A percentile compares a stretch with the other conserved stretches of the same genome.
phyloP scores from a whole-genome alignment of 192 early-diverging fungal species.

The Chytriomyces hyalinus region DNA sequence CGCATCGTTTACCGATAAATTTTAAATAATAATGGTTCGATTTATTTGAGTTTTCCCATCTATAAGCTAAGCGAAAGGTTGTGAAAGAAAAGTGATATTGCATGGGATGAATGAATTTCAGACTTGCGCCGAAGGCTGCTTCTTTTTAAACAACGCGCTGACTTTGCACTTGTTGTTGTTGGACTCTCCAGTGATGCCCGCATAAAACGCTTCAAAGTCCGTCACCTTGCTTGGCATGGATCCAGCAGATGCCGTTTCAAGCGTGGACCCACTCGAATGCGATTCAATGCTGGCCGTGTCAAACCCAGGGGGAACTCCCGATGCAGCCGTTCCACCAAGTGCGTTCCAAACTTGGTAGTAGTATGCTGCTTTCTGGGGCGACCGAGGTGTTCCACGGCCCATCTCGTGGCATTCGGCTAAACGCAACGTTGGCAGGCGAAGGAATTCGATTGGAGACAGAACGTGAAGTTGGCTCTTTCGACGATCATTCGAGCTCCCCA shows the following conservation, averaged over 20 bases:
- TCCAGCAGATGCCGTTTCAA: neutral
- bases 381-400: constrained; percentile 9
- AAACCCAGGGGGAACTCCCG: neutral
- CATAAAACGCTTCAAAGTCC: neutral
- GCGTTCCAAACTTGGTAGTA: constrained; percentile 33
- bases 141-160: too few species aligned
- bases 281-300: neutral
- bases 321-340: constrained; percentile 4
- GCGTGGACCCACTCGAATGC: neutral
- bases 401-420: constrained; percentile 26
- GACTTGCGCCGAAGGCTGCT: too few species aligned
- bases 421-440: constrained; percentile 23
- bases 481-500: too few species aligned
- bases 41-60: too few species aligned
- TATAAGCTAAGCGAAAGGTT: too few species aligned
- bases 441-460: constrained; percentile 26
- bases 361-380: constrained; percentile 13
- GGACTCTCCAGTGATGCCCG: neutral
- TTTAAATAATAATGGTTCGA: too few species aligned
- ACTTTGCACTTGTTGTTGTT: neutral
- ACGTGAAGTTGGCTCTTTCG: neutral
- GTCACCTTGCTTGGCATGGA: neutral
- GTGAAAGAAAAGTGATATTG: too few species aligned
- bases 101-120: too few species aligned
- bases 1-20: too few species aligned